Evolutionary conservation across 805 yeast genomes (phyloP), one percentile per base, ranked within the genome.

Genomic region (Candida maesae): DNA sequence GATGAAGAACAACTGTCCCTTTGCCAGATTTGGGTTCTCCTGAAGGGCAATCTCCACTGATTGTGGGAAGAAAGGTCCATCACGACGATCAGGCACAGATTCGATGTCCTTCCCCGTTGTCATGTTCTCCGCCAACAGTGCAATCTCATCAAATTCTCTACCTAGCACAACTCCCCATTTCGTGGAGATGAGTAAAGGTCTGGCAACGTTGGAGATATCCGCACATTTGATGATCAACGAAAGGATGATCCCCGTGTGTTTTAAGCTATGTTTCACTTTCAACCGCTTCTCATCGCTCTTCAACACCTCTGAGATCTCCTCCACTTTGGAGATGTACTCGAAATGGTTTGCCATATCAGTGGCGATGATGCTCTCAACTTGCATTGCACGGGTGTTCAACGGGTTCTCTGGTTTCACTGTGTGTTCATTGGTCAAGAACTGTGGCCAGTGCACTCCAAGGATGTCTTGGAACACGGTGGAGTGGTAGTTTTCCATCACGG

Each of bases 281-380:
- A 33, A 41, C 38, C 38, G 45, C 44, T n/a, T n/a, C n/a, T n/a
- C n/a, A n/a, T 51, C 47, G 17, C 43, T 42, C 15, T 45, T 31
- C 13, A 44, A 14, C 24, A 53, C 52, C 11, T 50, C 42, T 12
- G 56, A 55, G 13, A 66, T 56, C 29, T 61, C 56, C 29, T 66
- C 65, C 52, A 89, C 68, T 51, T 74, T 68, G 26, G 68, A 66
- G 44, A 84, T 78, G 61, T 84, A 89, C 33, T 73, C 79, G 50
- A 76, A 78, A 67, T 93, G 99, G 54, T 77, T 74, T 0, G 90
- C 91, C 97, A 93, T 90, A 65, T 93, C 98, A 0, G 99, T 93
- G 8, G 93, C 87, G 33, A 80, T 54, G n/a, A 85, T 80, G 11
- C 68, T 51, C 27, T 67, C 70, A n/a, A 65, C 56, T 37, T 59